These are phyloP conservation scores for Phytophthora boehmeriae DNA, from an alignment of 352 stramenopile genomes.

Conservation along the genomic window DNA sequence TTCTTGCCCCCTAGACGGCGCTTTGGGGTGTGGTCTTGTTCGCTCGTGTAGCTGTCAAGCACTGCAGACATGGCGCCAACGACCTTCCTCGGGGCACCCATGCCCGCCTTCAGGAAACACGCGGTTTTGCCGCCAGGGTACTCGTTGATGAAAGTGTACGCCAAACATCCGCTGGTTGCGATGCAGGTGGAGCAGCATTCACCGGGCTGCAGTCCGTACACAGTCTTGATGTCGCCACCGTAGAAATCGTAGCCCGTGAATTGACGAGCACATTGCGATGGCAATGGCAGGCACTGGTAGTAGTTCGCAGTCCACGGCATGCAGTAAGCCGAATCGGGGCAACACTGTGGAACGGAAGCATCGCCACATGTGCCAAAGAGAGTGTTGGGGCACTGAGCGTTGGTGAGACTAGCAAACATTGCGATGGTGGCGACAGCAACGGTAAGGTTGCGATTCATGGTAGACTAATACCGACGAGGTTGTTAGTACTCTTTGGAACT, in stretches of 20 bases:
- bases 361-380: conserved; percentile 31
- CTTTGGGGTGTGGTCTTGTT: conserved; percentile 14
- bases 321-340: conserved; percentile 41
- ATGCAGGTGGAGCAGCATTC: conserved; percentile 52
- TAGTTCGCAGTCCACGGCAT: conserved; percentile 43
- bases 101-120: conserved; percentile 47
- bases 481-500: conserved; percentile 5
- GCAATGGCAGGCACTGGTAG: conserved; percentile 46
- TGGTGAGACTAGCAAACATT: conserved; percentile 5
- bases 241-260: conserved; percentile 56
- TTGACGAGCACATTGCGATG: conserved; percentile 39
- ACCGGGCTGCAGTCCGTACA: conserved; percentile 35
- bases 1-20: neutral
- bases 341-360: conserved; percentile 35
- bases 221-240: conserved; percentile 48
- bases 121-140: conserved; percentile 27
- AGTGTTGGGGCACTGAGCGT: conserved; percentile 22
- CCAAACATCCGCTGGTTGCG: conserved; percentile 43
- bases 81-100: conserved; percentile 32
- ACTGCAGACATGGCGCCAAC: conserved; percentile 40
- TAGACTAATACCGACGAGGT: neutral
- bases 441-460: conserved; percentile 13
- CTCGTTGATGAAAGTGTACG: conserved; percentile 58
- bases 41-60: conserved; percentile 38
- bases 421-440: conserved; percentile 10